Evolutionary conservation across 768 basidiomycete genomes (phyloP).

Genomic region (Mycena pura): DNA sequence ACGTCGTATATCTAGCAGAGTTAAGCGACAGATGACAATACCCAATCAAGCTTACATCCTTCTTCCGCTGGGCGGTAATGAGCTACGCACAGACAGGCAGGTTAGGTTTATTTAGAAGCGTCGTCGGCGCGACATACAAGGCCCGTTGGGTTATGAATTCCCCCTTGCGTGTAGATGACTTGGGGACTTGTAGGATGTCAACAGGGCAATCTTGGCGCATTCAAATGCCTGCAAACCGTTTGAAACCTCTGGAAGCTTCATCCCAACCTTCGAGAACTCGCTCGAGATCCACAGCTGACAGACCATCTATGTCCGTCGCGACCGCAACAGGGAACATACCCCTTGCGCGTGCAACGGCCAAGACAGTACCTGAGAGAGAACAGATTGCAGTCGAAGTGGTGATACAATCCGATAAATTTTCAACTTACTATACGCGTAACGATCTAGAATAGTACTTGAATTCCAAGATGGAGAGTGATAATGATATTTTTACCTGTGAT

Average conservation of each 20-base stretch:
- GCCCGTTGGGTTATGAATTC: constrained; percentile 72
- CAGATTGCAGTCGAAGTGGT: too few species aligned
- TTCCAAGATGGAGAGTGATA: too few species aligned
- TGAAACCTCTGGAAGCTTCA: constrained; percentile 47
- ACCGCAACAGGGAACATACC: too few species aligned
- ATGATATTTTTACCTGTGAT: too few species aligned
- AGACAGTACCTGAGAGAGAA: too few species aligned
- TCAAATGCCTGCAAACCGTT: constrained; percentile 39
- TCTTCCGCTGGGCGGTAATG: constrained; percentile 19
- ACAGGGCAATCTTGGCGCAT: not conserved
- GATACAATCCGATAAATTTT: too few species aligned
- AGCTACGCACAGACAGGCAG: constrained; percentile 2
- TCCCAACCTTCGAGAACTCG: too few species aligned
- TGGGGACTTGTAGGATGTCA: constrained; percentile 43
- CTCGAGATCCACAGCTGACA: too few species aligned
- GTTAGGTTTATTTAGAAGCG: not conserved
- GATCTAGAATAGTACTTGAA: too few species aligned
- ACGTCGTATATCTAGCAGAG: constrained; percentile 57
- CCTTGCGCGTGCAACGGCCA: too few species aligned
- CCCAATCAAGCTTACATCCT: constrained; percentile 41
- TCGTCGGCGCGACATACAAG: constrained; percentile 38
- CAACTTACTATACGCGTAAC: too few species aligned
- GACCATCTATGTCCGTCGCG: too few species aligned
- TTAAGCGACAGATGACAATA: constrained; percentile 53
- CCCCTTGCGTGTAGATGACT: constrained; percentile 62